Conservation (phyloP, 768 basidiomycete genomes). For the Xerocomus potaroensis region DNA sequence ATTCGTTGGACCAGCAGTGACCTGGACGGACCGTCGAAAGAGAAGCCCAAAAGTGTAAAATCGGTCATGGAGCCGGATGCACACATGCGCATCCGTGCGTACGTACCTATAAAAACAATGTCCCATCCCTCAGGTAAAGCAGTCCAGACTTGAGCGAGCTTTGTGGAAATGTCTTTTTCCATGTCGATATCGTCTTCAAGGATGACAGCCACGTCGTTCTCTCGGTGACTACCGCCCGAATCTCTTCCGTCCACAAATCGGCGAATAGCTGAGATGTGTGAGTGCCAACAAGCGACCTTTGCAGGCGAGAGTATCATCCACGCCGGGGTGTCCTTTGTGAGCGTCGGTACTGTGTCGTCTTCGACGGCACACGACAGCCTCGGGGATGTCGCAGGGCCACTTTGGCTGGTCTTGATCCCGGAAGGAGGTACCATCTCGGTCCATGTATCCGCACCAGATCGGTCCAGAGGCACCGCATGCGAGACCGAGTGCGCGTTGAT, state of each 20-base stretch:
- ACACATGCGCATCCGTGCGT: neutral
- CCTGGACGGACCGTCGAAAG: too few relatives aligned
- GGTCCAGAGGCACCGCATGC: constrained; percentile 2
- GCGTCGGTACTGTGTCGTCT: constrained; percentile 36
- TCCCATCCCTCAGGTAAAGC: constrained; percentile 63
- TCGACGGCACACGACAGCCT: constrained; percentile 41
- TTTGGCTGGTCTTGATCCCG: neutral
- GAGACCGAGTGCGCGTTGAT: constrained; percentile 27
- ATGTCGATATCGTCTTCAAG: constrained; percentile 80
- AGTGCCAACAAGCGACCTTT: constrained; percentile 70
- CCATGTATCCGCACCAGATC: constrained; percentile 25
- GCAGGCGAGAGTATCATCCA: constrained; percentile 52
- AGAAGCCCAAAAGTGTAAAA: too few relatives aligned
- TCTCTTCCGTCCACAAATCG: constrained; percentile 34
- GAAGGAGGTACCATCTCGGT: neutral
- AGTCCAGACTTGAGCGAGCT: constrained; percentile 44
- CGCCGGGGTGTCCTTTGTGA: constrained; percentile 35
- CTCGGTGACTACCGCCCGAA: constrained; percentile 1
- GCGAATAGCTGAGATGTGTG: constrained; percentile 54
- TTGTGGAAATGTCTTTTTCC: constrained; percentile 53
- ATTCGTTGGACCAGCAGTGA: constrained; percentile 78
- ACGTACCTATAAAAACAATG: constrained; percentile 64
- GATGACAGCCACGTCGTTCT: constrained; percentile 44
- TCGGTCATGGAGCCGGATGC: too few relatives aligned
- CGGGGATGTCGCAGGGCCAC: neutral